Conservation (phyloP, 2,329 filamentous ascomycete species). For the Dichotomopilus funicola region DNA sequence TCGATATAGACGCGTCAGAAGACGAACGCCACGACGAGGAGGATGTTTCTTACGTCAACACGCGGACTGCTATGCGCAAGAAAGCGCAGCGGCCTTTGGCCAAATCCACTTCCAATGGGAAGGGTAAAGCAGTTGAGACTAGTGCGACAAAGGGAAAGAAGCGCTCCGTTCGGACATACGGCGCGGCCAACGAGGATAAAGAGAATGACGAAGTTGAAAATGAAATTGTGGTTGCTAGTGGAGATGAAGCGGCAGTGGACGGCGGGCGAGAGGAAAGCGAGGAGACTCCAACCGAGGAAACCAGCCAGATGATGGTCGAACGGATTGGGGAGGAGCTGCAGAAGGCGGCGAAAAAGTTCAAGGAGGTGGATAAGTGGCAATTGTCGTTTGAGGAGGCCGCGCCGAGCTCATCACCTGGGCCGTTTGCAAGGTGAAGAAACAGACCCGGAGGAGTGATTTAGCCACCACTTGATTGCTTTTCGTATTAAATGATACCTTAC, state of each 20-base stretch:
- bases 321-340: conserved; percentile 46
- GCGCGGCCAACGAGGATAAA: conserved; percentile 47
- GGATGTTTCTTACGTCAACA: conserved; percentile 44
- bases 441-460: neutral
- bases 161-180: conserved; percentile 40
- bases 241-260: conserved; percentile 14
- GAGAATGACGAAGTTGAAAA: conserved; percentile 44
- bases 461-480: too few species aligned
- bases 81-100: conserved; percentile 26
- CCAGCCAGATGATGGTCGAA: conserved; percentile 22
- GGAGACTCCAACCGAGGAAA: conserved; percentile 26
- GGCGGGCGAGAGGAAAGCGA: conserved; percentile 31
- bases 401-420: conserved; percentile 45
- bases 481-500: too few species aligned
- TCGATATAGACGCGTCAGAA: conserved; percentile 39
- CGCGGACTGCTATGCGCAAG: conserved; percentile 23
- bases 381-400: conserved; percentile 60
- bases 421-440: conserved; percentile 39
- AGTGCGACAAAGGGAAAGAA: conserved; percentile 15
- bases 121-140: conserved; percentile 21
- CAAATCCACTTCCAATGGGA: conserved; percentile 19
- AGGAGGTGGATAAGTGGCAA: conserved; percentile 64
- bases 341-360: conserved; percentile 55
- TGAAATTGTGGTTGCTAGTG: conserved; percentile 20
- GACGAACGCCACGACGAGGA: conserved; percentile 50